These are phyloP conservation scores for Cercospora citrullina DNA, from an alignment of 2,329 filamentous ascomycete genomes.

Conservation along the genomic window DNA sequence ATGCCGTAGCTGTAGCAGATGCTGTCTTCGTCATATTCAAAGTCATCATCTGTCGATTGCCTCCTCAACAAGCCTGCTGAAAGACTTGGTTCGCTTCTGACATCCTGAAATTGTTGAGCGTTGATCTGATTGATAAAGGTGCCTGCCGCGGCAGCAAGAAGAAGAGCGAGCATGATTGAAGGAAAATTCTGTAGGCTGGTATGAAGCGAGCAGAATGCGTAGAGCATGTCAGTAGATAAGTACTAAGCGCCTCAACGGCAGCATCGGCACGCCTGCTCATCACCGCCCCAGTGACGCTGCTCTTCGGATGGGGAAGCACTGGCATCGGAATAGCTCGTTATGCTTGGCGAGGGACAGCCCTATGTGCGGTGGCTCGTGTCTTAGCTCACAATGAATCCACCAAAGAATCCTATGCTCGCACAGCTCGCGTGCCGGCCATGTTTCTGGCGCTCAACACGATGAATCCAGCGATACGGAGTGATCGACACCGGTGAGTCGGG, in stretches of 20 bases:
- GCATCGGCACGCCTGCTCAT: neutral
- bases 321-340: conserved; percentile 8
- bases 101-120: conserved; percentile 4
- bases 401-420: neutral
- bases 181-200: neutral
- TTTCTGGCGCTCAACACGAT: neutral
- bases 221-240: neutral
- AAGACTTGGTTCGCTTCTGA: neutral
- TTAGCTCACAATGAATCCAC: neutral
- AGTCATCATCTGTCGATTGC: conserved; percentile 8
- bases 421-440: conserved; percentile 5
- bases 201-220: neutral
- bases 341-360: neutral
- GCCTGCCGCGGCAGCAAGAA: conserved; percentile 9
- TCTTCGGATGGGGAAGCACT: conserved; percentile 5
- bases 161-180: conserved; percentile 4
- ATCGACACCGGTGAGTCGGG: neutral
- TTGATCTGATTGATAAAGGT: neutral
- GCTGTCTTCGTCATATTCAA: conserved; percentile 16
- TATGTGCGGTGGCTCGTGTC: neutral
- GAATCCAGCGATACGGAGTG: neutral
- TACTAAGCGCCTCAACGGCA: neutral
- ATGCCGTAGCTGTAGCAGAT: conserved; percentile 36
- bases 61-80: neutral
- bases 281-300: neutral